Percentiles rank a stretch among this genome's conserved stretches.
phyloP scores from a whole-genome alignment of 73 alveolate species.

The Paramecium primaurelia region DNA sequence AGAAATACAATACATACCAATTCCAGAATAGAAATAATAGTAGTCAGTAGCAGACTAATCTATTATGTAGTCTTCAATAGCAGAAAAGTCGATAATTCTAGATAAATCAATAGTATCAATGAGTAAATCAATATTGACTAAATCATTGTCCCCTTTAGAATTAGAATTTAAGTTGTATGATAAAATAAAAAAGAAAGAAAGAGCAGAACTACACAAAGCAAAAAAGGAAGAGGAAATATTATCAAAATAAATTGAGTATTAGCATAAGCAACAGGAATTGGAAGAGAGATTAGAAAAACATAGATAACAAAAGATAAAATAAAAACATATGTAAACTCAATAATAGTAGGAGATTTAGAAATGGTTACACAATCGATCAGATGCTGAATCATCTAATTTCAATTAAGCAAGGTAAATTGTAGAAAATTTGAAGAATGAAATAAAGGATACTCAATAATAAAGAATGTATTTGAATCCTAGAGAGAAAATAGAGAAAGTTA shows the following conservation, averaged over 20 bases:
- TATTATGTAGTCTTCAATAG: neutral
- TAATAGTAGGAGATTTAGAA: neutral
- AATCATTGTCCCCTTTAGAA: neutral
- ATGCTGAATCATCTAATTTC: neutral
- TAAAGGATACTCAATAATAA: neutral
- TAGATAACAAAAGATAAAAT: neutral
- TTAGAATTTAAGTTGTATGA: neutral
- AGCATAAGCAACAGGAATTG: neutral
- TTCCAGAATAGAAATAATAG: neutral
- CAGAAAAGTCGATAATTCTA: neutral
- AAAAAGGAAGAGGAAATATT: constrained; percentile 5
- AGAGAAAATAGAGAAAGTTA: neutral
- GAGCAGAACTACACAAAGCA: neutral
- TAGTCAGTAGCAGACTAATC: neutral
- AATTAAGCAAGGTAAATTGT: neutral
- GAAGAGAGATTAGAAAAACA: constrained; percentile 23
- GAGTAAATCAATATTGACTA: constrained; percentile 1
- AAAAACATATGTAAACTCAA: neutral
- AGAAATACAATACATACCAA: neutral
- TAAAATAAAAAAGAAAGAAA: neutral
- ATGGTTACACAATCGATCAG: neutral
- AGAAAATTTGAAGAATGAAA: neutral
- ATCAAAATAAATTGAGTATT: neutral
- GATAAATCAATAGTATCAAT: neutral
- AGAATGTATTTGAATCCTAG: neutral